These are phyloP conservation scores for Ceriops zippeliana DNA, from an alignment of 345 rosid species.

Conservation along the genomic window DNA sequence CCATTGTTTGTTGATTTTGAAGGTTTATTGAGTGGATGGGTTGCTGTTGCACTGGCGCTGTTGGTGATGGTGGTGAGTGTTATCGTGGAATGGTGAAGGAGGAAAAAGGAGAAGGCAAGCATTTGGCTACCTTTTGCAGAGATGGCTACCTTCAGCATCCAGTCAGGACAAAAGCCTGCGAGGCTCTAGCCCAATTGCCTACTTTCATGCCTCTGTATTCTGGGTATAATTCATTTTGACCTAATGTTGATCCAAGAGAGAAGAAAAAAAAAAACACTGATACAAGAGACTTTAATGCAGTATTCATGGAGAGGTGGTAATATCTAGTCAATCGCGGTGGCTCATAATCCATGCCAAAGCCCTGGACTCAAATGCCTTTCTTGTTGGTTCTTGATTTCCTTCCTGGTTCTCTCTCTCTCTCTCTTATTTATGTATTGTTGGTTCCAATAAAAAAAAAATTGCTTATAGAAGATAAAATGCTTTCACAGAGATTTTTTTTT, in stretches of 20 bases:
- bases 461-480: no score
- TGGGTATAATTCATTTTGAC: conserved; percentile 39
- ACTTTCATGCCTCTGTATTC: conserved; percentile 60
- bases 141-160: conserved; percentile 49
- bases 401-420: no score
- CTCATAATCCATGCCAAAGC: conserved; percentile 19
- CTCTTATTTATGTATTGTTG: no score
- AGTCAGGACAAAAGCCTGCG: conserved; percentile 54
- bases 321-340: conserved; percentile 61
- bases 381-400: conserved; percentile 22
- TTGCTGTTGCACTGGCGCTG: conserved; percentile 63
- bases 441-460: no score
- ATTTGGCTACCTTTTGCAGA: conserved; percentile 42
- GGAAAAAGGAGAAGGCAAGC: conserved; percentile 28
- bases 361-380: conserved; percentile 29
- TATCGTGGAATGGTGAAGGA: conserved; percentile 22
- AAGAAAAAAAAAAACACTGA: background rate
- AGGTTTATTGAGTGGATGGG: conserved; percentile 83
- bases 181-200: conserved; percentile 61
- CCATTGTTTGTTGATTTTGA: conserved; percentile 2
- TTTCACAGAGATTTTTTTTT: no score
- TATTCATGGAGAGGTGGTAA: conserved; percentile 77
- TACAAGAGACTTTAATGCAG: conserved; percentile 28
- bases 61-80: conserved; percentile 1
- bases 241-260: background rate